Evolutionary conservation across 495 filamentous ascomycete genomes (phyloP), one percentile per base, ranked within the genome.

Genomic region (Aspergillus sparsus): DNA sequence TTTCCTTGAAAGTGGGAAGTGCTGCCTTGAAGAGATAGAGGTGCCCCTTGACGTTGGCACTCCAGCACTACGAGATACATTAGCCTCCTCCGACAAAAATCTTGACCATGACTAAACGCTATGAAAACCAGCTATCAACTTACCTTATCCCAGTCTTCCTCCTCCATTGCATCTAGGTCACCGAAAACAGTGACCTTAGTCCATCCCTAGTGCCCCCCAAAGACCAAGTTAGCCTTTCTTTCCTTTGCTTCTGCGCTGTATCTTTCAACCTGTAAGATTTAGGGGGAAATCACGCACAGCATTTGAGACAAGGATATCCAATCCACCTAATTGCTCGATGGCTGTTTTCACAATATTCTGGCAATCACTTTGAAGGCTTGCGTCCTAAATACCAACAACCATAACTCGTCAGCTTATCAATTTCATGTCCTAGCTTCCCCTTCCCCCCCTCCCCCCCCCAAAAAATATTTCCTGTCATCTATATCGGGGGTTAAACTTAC

Each of bases 141-240:
- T 73, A 86, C 84, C 74, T 81, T 87, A 62, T 90, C 87, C 88
- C 89, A 92, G 34, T 91, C 89, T 6, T 80, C 80, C 32, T 86
- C 80, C 35, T 75, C 74, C 69, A 87, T 78, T 6, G 84, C 81
- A 63, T 85, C 73, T 18, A 92, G 74, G 66, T 91, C 85, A n/a
- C 56, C 69, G 61, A 89, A 91, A 10, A 71, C 73, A 11, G 82
- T 79, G 52, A 89, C 82, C 64, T 84, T 83, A 0, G 87, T 89
- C 83, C 85, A 89, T 6, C 86, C 87, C 85, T 89, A 61, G 33
- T 9, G 15, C 8, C 16, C 46, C 21, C 45, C 44, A 18, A 27
- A 27, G 21, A 27, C 3, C 21, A 27, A 27, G 44, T 47, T 21
- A 47, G 44, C 16, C 15, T 47, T 9, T 10, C n/a, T 21, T 15